These are phyloP conservation scores for Alternaria sp. DNA, from an alignment of 2,329 filamentous ascomycete genomes.

Conservation along the genomic window DNA sequence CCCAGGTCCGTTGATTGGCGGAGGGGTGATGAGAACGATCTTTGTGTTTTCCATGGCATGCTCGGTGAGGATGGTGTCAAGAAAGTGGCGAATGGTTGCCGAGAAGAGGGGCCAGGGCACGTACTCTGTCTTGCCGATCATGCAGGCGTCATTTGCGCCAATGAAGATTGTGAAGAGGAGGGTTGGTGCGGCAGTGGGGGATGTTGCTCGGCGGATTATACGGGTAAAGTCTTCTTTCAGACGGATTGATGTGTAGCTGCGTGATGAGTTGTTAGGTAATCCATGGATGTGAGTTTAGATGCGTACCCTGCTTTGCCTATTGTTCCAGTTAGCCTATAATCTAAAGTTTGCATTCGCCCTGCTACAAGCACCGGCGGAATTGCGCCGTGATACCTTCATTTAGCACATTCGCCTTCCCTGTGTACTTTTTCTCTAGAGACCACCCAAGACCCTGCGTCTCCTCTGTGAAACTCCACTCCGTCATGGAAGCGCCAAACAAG, in stretches of 20 bases:
- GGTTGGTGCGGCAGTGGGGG: conserved; percentile 33
- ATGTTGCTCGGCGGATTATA: conserved; percentile 34
- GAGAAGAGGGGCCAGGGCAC: conserved; percentile 48
- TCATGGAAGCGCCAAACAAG: conserved; percentile 39
- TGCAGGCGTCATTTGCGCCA: conserved; percentile 53
- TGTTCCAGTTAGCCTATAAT: conserved; percentile 1
- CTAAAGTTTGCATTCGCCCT: background rate
- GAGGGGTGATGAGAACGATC: conserved; percentile 51
- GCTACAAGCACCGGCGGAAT: background rate
- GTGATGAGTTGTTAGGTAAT: background rate
- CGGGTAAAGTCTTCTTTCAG: conserved; percentile 37
- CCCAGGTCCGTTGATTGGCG: conserved; percentile 46
- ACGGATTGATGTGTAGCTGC: conserved; percentile 41
- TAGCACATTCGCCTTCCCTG: conserved; percentile 28
- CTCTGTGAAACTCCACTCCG: conserved; percentile 35
- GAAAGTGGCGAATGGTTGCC: conserved; percentile 48
- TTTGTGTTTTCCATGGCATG: conserved; percentile 44
- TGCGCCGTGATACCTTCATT: conserved; percentile 32
- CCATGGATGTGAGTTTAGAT: background rate
- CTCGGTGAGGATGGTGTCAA: conserved; percentile 47
- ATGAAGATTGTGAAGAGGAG: conserved; percentile 54
- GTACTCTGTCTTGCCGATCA: conserved; percentile 33
- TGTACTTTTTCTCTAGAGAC: conserved; percentile 26
- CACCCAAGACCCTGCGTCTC: conserved; percentile 35
- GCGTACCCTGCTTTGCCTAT: conserved; percentile 38